Evolutionary conservation across 805 yeast species (phyloP), one percentile per base, ranked within the genome.

Genomic region (Kuraishia cidri): DNA sequence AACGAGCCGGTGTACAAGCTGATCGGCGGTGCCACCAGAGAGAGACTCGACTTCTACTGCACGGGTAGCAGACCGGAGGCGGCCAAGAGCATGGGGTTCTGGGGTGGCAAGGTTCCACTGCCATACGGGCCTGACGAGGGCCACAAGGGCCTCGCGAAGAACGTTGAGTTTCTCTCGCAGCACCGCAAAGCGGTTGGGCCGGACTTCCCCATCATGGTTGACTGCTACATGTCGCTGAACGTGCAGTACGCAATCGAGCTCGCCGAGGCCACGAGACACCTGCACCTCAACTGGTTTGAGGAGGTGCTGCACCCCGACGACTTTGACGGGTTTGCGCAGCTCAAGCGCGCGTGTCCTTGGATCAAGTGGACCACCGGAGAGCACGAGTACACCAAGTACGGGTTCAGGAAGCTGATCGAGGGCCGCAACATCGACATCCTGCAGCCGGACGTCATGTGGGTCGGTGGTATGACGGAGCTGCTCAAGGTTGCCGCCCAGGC

Each of bases 361-460:
- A 51, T 62, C 42, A 67, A 67, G 43, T 65, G 66, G 56, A 67
- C 72, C 37, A 67, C 73, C 26, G 74, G 72, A 40, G 74, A 67
- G 48, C 73, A 67, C 44, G 73, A 67, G 43, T 67, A 66, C 51
- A 61, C 72, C 35, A 58, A 60, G 42, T 66, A 66, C 41, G 72
- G 72, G 4, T 67, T 67, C 54, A 55, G 72, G 44, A 64, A 67
- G 48, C 56, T 66, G 33, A 66, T 67, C 39, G 72, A 66, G 45
- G 69, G 66, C 27, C 50, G 73, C 38, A 64, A 65, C 43, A 37
- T 67, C 32, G 71, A 64, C 41, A 66, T 67, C 37, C 46, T 67
- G 36, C 73, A 67, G 44, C 72, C 72, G 15, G 74, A 67, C 44
- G 64, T 66, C 32, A 67, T 67, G 72, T 67, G 72, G 72, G 68